Percentiles rank a stretch among this genome's conserved stretches.
These are phyloP conservation scores for Schizosaccharomyces lindneri DNA, from an alignment of 805 yeast species.

Conservation along the genomic window DNA sequence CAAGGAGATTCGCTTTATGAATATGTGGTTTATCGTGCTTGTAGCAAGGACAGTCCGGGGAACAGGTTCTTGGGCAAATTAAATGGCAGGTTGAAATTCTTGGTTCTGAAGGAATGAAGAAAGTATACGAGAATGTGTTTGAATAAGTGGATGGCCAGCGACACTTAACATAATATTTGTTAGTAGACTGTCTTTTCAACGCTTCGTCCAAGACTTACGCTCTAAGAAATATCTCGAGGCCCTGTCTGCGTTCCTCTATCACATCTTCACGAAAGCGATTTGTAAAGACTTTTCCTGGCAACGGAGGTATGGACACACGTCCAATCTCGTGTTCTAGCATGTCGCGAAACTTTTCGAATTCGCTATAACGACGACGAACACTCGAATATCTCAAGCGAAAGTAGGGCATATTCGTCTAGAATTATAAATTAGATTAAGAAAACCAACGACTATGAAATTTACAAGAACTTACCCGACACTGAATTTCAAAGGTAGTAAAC, in stretches of 20 bases:
- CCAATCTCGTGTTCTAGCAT: slow-evolving; percentile 52
- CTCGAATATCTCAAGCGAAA: slow-evolving; percentile 37
- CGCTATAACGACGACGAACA: slow-evolving; percentile 72
- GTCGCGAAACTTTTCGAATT: slow-evolving; percentile 59
- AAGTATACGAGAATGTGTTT: slow-evolving; percentile 58
- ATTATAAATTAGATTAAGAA: background rate
- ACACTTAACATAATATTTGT: slow-evolving; percentile 19
- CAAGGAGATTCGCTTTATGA: no score
- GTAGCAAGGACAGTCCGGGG: background rate
- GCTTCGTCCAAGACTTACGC: slow-evolving; percentile 10
- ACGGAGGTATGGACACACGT: slow-evolving; percentile 57
- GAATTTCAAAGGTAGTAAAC: slow-evolving; percentile 80
- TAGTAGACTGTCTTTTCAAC: background rate
- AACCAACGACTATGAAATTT: background rate
- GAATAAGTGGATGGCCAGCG: slow-evolving; percentile 81
- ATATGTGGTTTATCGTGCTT: no score
- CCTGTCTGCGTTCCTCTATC: slow-evolving; percentile 62
- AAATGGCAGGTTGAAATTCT: slow-evolving; percentile 13
- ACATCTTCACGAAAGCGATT: slow-evolving; percentile 60
- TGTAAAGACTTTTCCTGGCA: slow-evolving; percentile 71
- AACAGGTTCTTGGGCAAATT: background rate
- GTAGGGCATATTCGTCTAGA: slow-evolving; percentile 61
- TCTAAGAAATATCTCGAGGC: slow-evolving; percentile 53
- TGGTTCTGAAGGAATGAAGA: slow-evolving; percentile 75
- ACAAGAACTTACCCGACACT: slow-evolving; percentile 30